Evolutionary conservation across 345 rosid species (phyloP).

Genomic region (Fremontodendron californicum): DNA sequence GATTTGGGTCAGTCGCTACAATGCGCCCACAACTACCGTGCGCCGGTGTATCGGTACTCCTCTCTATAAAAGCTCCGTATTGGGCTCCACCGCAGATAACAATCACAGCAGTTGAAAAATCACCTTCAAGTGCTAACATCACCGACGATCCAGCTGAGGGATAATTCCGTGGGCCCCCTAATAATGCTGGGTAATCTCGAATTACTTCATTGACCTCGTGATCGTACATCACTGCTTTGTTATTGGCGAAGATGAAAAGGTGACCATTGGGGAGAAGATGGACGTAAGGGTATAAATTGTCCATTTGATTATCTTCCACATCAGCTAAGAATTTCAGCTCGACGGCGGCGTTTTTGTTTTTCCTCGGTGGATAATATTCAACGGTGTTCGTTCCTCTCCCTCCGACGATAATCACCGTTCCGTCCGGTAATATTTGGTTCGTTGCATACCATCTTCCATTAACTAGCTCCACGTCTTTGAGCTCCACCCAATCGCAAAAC

Average conservation of each 20-base stretch:
- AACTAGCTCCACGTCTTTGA: constrained; percentile 35
- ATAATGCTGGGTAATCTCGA: constrained; percentile 54
- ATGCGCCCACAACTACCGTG: constrained; percentile 64
- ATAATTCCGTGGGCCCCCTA: constrained; percentile 78
- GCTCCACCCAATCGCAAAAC: constrained; percentile 68
- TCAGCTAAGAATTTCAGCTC: constrained; percentile 59
- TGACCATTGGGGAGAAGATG: constrained; percentile 78
- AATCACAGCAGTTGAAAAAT: constrained; percentile 47
- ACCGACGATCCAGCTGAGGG: constrained; percentile 85
- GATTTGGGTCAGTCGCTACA: constrained; percentile 38
- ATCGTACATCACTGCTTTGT: constrained; percentile 61
- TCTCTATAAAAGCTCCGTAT: constrained; percentile 55
- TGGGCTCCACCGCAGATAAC: constrained; percentile 84
- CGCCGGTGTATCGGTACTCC: constrained; percentile 47
- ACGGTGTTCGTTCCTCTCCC: constrained; percentile 58
- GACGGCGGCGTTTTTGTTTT: constrained; percentile 42
- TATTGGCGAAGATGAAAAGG: constrained; percentile 80
- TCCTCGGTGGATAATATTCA: constrained; percentile 56
- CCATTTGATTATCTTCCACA: constrained; percentile 75
- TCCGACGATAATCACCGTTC: constrained; percentile 61
- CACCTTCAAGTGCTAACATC: constrained; percentile 60
- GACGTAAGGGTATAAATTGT: constrained; percentile 81
- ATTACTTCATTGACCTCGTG: constrained; percentile 42
- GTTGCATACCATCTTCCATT: constrained; percentile 69
- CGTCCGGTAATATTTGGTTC: constrained; percentile 69